Evolutionary conservation across 106 monocot genomes (phyloP).

Genomic region (Hemerocallis citrina): DNA sequence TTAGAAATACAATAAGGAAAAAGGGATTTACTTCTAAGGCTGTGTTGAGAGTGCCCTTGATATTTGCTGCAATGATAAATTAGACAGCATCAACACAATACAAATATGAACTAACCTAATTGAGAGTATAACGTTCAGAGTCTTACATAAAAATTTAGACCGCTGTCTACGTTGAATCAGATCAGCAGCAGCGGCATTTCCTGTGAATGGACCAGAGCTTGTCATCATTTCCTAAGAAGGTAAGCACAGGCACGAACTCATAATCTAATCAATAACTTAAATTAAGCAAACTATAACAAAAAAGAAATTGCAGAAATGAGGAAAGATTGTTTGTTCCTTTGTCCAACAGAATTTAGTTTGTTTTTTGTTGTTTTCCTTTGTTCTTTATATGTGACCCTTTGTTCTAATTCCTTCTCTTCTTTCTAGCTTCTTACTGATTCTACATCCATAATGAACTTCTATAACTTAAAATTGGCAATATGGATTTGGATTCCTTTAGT

Average conservation of each 20-base stretch:
- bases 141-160: constrained; percentile 67
- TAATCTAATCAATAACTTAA: no score
- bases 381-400: no score
- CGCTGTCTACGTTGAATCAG: constrained; percentile 88
- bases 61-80: constrained; percentile 43
- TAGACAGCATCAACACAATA: background rate
- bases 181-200: constrained; percentile 71
- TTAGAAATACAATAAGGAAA: background rate
- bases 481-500: no score
- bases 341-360: no score
- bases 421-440: no score
- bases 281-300: no score
- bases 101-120: background rate
- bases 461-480: no score
- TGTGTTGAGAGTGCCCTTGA: constrained; percentile 55
- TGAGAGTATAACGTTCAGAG: background rate
- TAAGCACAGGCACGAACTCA: constrained; percentile 23
- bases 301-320: no score
- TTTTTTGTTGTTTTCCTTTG: no score
- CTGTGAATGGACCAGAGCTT: constrained; percentile 41
- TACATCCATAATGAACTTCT: no score
- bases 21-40: constrained; percentile 57
- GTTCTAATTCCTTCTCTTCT: no score
- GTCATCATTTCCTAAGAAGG: constrained; percentile 59
- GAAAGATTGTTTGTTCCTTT: no score